Conservation (phyloP, 257 asterid species). For the Lycium barbarum region DNA sequence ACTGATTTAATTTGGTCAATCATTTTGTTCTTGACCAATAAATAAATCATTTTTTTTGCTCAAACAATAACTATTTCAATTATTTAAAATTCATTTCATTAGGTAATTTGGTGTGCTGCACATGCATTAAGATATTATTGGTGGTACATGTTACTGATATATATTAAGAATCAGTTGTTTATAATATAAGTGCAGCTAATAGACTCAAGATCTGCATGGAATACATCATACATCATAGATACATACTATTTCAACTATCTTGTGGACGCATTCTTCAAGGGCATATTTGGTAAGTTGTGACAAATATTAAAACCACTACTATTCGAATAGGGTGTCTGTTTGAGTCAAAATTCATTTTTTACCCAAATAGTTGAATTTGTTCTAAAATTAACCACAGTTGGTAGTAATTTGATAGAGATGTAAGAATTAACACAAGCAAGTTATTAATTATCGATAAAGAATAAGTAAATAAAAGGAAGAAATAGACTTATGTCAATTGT, state of each 20-base stretch:
- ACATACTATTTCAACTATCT: neutral
- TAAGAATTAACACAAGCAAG: too few species aligned
- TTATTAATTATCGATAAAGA: too few species aligned
- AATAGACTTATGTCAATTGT: too few species aligned
- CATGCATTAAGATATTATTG: neutral
- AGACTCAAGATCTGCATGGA: neutral
- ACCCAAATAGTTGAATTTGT: too few species aligned
- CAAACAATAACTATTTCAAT: neutral
- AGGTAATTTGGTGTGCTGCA: neutral
- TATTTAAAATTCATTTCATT: neutral
- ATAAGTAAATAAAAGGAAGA: too few species aligned
- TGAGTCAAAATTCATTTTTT: too few species aligned
- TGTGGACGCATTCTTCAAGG: neutral
- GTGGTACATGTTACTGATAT: neutral
- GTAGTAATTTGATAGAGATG: too few species aligned
- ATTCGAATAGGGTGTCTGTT: too few species aligned
- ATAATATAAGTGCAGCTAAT: neutral
- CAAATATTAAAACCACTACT: neutral
- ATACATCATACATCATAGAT: too few species aligned
- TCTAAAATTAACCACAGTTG: too few species aligned
- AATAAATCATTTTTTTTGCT: too few species aligned
- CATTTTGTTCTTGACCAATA: too few species aligned
- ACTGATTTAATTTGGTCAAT: neutral
- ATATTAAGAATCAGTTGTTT: neutral
- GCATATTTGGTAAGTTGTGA: neutral